A percentile compares a stretch with the other conserved stretches of the same genome.
Evolutionary conservation across 2,329 filamentous ascomycete species (phyloP).

Genomic region (Arthrobotrys sinensis): DNA sequence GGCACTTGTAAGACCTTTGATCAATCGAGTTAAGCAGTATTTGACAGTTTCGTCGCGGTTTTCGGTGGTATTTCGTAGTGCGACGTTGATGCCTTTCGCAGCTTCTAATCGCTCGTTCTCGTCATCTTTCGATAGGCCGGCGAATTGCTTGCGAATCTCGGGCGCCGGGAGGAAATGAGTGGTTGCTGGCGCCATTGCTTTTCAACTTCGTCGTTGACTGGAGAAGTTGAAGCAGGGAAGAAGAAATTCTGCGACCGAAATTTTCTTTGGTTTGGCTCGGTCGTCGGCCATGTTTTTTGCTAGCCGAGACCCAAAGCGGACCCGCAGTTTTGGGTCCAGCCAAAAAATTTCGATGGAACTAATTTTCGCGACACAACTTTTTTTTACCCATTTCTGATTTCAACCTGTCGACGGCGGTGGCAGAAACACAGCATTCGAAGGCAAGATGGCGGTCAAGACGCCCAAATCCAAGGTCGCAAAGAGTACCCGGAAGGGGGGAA

Average conservation of each 20-base stretch:
- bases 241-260: constrained; percentile 39
- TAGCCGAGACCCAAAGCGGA: constrained; percentile 41
- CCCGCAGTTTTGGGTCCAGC: constrained; percentile 37
- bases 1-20: constrained; percentile 89
- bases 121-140: constrained; percentile 55
- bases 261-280: constrained; percentile 47
- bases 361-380: constrained; percentile 54
- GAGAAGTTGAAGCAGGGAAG: not conserved
- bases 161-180: constrained; percentile 48
- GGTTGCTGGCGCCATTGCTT: constrained; percentile 35
- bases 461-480: constrained; percentile 51
- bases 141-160: constrained; percentile 51
- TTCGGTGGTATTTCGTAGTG: constrained; percentile 45
- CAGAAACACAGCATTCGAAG: constrained; percentile 22
- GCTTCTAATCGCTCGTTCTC: constrained; percentile 53
- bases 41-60: constrained; percentile 54
- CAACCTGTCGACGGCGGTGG: constrained; percentile 17
- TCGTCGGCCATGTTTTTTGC: constrained; percentile 43
- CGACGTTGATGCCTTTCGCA: constrained; percentile 47
- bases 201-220: not conserved
- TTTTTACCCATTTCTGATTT: not conserved
- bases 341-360: constrained; percentile 51
- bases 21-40: constrained; percentile 72
- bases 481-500: constrained; percentile 62
- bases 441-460: constrained; percentile 50